phyloP scores from a whole-genome alignment of 177 flowering plant species.

The Vitis hybrid region DNA sequence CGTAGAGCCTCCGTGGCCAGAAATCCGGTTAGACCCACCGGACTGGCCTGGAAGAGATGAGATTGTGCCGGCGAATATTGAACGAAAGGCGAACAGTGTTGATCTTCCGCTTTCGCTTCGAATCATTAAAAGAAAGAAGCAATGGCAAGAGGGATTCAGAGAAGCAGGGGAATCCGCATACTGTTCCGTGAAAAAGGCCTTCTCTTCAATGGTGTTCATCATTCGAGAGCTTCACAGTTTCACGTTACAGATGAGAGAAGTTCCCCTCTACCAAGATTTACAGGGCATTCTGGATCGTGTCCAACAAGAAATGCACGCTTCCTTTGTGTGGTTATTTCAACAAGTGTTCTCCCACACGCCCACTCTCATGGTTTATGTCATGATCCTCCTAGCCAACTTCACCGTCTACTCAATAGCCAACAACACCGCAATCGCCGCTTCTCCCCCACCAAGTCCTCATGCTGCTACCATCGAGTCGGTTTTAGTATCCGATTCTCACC shows the following conservation, averaged over 20 bases:
- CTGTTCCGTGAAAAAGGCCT: conserved; percentile 79
- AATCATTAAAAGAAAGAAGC: conserved; percentile 62
- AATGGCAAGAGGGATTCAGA: conserved; percentile 51
- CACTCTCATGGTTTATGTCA: conserved; percentile 86
- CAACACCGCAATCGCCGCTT: conserved; percentile 52
- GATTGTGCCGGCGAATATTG: conserved; percentile 46
- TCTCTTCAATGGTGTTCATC: conserved; percentile 91
- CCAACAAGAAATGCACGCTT: conserved; percentile 72
- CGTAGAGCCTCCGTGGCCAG: conserved; percentile 28
- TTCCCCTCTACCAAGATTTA: conserved; percentile 59
- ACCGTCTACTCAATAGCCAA: conserved; percentile 71
- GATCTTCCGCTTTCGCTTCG: conserved; percentile 82
- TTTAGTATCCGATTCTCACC: conserved; percentile 24
- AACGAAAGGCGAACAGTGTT: conserved; percentile 72
- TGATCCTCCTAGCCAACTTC: conserved; percentile 93
- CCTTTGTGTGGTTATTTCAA: conserved; percentile 92
- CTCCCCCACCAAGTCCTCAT: conserved; percentile 14
- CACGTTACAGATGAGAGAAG: conserved; percentile 70
- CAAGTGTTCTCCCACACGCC: conserved; percentile 90
- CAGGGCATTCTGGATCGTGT: conserved; percentile 63
- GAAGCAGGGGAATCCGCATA: conserved; percentile 70
- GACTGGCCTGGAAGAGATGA: conserved; percentile 41
- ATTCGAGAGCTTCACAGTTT: conserved; percentile 79
- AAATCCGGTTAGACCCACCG: conserved; percentile 23
- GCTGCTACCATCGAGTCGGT: conserved; percentile 17